These are phyloP conservation scores for Turnera subulata DNA, from an alignment of 345 rosid genomes.

Conservation along the genomic window DNA sequence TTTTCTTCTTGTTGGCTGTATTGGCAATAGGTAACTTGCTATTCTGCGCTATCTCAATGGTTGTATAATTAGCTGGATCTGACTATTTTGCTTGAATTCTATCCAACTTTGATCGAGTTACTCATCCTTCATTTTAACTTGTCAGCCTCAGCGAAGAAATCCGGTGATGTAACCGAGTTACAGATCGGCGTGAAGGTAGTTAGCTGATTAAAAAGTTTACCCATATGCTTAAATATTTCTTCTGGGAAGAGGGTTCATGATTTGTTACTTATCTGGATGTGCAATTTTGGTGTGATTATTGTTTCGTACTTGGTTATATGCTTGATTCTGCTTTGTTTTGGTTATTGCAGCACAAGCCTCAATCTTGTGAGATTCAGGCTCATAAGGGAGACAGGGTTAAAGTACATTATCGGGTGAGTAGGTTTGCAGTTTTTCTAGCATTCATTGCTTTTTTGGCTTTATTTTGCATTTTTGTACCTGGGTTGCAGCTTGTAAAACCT, in stretches of 20 bases:
- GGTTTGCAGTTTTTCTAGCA: constrained; percentile 3
- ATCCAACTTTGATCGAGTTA: no score
- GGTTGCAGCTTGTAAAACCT: not conserved
- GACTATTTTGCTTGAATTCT: no score
- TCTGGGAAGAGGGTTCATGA: no score
- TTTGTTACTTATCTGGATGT: no score
- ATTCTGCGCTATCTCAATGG: no score
- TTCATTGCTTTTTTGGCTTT: not conserved
- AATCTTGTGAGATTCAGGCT: constrained; percentile 73
- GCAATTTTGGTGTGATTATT: not conserved
- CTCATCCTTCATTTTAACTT: not conserved
- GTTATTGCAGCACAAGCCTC: constrained; percentile 57
- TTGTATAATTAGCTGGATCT: no score
- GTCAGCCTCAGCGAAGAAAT: constrained; percentile 60
- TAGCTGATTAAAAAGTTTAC: not conserved
- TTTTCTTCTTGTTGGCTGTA: no score
- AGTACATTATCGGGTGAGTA: constrained; percentile 55
- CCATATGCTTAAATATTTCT: no score
- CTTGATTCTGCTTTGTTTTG: not conserved
- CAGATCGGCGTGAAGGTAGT: constrained; percentile 93
- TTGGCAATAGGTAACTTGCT: no score
- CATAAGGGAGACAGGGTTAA: constrained; percentile 71
- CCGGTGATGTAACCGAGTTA: constrained; percentile 70
- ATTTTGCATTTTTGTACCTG: not conserved
- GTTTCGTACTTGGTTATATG: not conserved